Percentiles rank a stretch among this genome's conserved stretches.
phyloP scores from a whole-genome alignment of 2,329 filamentous ascomycete genomes.

The Pseudogymnoascus sp. region DNA sequence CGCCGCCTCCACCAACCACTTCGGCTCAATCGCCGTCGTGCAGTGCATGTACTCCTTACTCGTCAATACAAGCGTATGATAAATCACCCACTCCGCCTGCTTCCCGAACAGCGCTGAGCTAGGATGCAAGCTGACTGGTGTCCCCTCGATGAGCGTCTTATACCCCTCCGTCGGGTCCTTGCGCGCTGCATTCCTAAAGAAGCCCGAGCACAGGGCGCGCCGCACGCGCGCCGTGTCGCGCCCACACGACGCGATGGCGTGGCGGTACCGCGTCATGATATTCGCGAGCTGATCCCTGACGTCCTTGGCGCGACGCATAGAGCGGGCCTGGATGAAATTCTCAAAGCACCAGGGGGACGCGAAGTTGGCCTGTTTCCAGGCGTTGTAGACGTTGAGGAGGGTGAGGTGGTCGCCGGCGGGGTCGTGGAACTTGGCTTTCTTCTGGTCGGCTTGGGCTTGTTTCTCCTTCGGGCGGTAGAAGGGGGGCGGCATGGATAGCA shows the following conservation, averaged over 20 bases:
- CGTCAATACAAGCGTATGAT: conserved; percentile 83
- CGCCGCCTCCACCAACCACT: conserved; percentile 90
- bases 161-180: conserved; percentile 97
- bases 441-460: conserved; percentile 90
- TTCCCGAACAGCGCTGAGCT: conserved; percentile 90
- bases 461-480: conserved; percentile 98
- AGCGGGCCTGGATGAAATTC: conserved; percentile 91
- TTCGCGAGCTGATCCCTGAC: conserved; percentile 85
- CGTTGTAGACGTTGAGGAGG: conserved; percentile 91
- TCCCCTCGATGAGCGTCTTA: conserved; percentile 93
- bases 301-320: conserved; percentile 83
- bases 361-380: conserved; percentile 83
- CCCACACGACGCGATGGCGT: conserved; percentile 76
- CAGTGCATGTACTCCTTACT: conserved; percentile 98
- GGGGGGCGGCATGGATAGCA: conserved; percentile 79
- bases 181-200: conserved; percentile 90
- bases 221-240: conserved; percentile 81
- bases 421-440: conserved; percentile 96
- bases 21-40: conserved; percentile 88
- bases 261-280: conserved; percentile 89
- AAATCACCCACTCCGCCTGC: conserved; percentile 92
- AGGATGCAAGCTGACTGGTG: conserved; percentile 90
- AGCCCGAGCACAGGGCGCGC: conserved; percentile 82
- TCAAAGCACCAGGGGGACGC: conserved; percentile 92
- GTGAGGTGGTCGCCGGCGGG: conserved; percentile 91